Evolutionary conservation across 2,329 filamentous ascomycete species (phyloP), one percentile per base, ranked within the genome.

Genomic region (Sphaerulina populicola): DNA sequence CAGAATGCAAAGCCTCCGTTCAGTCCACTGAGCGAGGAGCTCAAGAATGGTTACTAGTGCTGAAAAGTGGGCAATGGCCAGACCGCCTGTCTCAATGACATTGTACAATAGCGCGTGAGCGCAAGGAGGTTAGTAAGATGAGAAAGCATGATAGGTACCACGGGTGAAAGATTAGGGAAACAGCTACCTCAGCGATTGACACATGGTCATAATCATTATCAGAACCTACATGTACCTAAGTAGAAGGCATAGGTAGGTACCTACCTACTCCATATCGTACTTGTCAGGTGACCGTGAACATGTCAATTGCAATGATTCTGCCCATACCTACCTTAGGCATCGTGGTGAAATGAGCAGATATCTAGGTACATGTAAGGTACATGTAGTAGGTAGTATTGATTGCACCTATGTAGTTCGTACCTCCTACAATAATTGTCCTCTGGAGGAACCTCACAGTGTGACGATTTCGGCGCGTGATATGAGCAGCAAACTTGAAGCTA

Each of bases 1-100:
- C 60, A 58, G 49, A 60, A 58, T 38, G 62, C 62, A 3, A 60
- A 61, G 61, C 59, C 63, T 42, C 63, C 63, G 30, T 66, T 61
- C 53, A 54, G 53, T 43, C 36, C 50, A 30, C 53, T 64, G 39
- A 64, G 59, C 43, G 53, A 59, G 54, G 50, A 63, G 44, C 41
- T 63, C 40, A 57, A 60, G 49, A 52, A 59, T 39, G 60, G 57
- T 5, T 62, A 57, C 56, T 61, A 59, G 37, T 21, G 51, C 49
- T 12, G 8, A 30, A 21, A 45, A 41, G 18, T 23, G 39, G 23
- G 8, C 23, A 23, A 41, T 18, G 21, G 15, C 39, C 39, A n/a
- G n/a, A 15, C 37, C 21, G 4, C 6, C 3, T 21, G 18, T 41
- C 6, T 23, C 6, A 33, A 41, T 6, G 11, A 40, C 36, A 42